Evolutionary conservation across 202 grass and related monocot genomes (phyloP).

Genomic region (Bolboschoenoplectus hybrid): DNA sequence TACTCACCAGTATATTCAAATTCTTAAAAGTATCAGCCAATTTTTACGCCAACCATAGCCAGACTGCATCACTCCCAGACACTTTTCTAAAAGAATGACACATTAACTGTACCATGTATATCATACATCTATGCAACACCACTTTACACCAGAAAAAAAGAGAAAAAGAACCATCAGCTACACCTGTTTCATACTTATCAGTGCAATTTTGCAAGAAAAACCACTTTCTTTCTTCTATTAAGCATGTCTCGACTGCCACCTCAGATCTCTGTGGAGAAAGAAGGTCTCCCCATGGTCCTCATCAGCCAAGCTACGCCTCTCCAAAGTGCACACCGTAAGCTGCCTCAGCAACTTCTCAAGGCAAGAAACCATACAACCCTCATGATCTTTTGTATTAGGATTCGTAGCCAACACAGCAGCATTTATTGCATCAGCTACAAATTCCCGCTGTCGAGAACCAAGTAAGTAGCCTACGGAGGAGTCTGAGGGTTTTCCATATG

Average conservation of each 20-base stretch:
- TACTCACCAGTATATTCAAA: neutral
- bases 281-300: slow-evolving; percentile 78
- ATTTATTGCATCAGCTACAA: slow-evolving; percentile 88
- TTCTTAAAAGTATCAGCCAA: neutral
- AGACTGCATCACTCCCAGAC: neutral
- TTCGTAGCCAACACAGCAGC: slow-evolving; percentile 77
- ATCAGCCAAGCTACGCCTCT: slow-evolving; percentile 56
- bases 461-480: slow-evolving; percentile 82
- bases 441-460: slow-evolving; percentile 67
- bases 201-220: slow-evolving; percentile 23
- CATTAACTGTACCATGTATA: slow-evolving; percentile 33
- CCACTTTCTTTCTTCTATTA: neutral
- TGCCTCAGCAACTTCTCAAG: slow-evolving; percentile 90
- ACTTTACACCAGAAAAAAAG: slow-evolving; percentile 21
- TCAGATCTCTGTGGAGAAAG: slow-evolving; percentile 83
- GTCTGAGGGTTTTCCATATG: slow-evolving; percentile 70
- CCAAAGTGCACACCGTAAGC: slow-evolving; percentile 79
- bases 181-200: slow-evolving; percentile 10
- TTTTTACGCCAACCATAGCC: neutral
- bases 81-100: slow-evolving; percentile 19
- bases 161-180: slow-evolving; percentile 15
- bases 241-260: slow-evolving; percentile 6
- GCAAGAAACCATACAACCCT: slow-evolving; percentile 71
- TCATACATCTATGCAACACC: slow-evolving; percentile 28
- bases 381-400: slow-evolving; percentile 59